phyloP scores from a whole-genome alignment of 2,329 filamentous ascomycete genomes.

The Penicillium hordei region DNA sequence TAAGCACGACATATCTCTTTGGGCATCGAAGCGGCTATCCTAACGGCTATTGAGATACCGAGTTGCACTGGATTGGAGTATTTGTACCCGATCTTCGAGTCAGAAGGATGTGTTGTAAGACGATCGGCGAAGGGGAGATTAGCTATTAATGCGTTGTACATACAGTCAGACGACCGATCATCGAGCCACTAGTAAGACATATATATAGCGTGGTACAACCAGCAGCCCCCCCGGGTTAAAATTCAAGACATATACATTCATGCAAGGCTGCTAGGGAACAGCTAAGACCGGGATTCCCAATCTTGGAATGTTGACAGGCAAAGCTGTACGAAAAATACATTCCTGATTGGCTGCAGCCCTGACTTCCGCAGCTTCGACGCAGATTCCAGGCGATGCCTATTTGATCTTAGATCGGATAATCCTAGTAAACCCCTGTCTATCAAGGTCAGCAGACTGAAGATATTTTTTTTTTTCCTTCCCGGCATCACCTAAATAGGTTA shows the following conservation, averaged over 20 bases:
- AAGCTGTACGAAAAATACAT: neutral
- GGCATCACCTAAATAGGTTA: conserved; percentile 18
- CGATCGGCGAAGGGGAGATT: neutral
- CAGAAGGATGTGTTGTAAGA: neutral
- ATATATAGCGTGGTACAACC: neutral
- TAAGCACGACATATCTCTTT: neutral
- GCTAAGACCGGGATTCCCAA: neutral
- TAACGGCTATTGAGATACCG: conserved; percentile 12
- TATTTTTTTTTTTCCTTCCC: conserved; percentile 4
- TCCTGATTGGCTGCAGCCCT: conserved; percentile 14
- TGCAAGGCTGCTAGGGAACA: neutral
- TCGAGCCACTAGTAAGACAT: neutral
- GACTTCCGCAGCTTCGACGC: conserved; percentile 16
- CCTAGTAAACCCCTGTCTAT: conserved; percentile 11
- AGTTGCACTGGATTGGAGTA: neutral
- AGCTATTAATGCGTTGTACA: neutral
- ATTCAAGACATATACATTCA: neutral
- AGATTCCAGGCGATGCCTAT: conserved; percentile 19
- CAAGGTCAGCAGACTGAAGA: conserved; percentile 20
- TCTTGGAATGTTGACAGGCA: neutral
- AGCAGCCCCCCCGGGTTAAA: neutral
- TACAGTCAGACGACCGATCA: neutral
- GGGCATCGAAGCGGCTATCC: conserved; percentile 10
- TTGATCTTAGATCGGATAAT: conserved; percentile 16
- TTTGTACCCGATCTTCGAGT: neutral